A percentile compares a stretch with the other conserved stretches of the same genome.
Evolutionary conservation across 1,139 yeast species (phyloP).

Genomic region (Yamadazyma diospyri): DNA sequence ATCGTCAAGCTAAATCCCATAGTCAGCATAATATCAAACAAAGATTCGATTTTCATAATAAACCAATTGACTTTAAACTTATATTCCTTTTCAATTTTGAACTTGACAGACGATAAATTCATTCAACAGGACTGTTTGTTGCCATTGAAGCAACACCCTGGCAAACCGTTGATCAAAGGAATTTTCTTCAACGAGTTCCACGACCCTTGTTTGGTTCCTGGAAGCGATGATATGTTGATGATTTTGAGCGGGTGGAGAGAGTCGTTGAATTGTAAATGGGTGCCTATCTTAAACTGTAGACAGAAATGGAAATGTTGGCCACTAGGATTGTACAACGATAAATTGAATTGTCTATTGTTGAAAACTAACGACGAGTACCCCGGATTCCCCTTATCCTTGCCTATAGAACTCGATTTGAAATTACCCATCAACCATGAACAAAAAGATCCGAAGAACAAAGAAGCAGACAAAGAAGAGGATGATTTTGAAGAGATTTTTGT

Average conservation of each 20-base stretch:
- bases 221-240: conserved; percentile 62
- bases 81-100: conserved; percentile 36
- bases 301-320: conserved; percentile 79
- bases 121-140: conserved; percentile 40
- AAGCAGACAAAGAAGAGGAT: conserved; percentile 25
- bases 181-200: conserved; percentile 80
- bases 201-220: conserved; percentile 84
- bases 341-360: conserved; percentile 68
- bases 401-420: conserved; percentile 68
- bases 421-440: conserved; percentile 50
- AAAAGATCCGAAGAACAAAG: conserved; percentile 15
- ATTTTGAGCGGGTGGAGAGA: conserved; percentile 78
- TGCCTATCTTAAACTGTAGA: conserved; percentile 73
- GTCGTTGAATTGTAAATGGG: conserved; percentile 76
- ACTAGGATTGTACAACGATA: conserved; percentile 67
- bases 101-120: conserved; percentile 32
- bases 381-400: conserved; percentile 77
- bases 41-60: conserved; percentile 30
- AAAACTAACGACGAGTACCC: conserved; percentile 57
- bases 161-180: conserved; percentile 50
- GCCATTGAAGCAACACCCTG: conserved; percentile 26
- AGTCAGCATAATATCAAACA: conserved; percentile 35
- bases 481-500: conserved; percentile 44
- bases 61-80: conserved; percentile 27
- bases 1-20: conserved; percentile 39